These are phyloP conservation scores for Ogataea paradorogensis DNA, from an alignment of 805 yeast genomes.

Conservation along the genomic window DNA sequence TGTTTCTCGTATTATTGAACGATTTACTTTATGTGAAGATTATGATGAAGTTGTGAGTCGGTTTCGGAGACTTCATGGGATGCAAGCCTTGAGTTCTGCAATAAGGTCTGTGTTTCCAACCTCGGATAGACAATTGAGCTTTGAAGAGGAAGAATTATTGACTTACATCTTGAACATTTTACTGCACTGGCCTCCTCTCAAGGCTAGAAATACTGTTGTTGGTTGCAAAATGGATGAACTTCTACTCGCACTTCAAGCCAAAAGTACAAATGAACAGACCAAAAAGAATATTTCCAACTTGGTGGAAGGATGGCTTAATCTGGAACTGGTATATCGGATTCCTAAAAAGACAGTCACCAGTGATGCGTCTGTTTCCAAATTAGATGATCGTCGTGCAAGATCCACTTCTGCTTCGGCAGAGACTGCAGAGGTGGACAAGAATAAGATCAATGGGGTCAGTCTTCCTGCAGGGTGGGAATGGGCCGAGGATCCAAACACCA, in stretches of 20 bases:
- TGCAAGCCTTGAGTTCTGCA: slow-evolving; percentile 67
- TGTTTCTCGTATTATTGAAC: slow-evolving; percentile 60
- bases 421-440: slow-evolving; percentile 9
- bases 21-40: slow-evolving; percentile 45
- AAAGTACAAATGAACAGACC: slow-evolving; percentile 28
- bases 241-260: slow-evolving; percentile 41
- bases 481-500: slow-evolving; percentile 46
- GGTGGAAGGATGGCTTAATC: slow-evolving; percentile 64
- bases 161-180: slow-evolving; percentile 55
- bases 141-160: slow-evolving; percentile 40
- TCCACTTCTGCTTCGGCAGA: slow-evolving; percentile 6
- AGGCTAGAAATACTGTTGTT: slow-evolving; percentile 67
- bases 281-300: slow-evolving; percentile 41
- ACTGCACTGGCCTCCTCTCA: slow-evolving; percentile 62
- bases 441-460: slow-evolving; percentile 29
- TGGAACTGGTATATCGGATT: slow-evolving; percentile 82
- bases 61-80: slow-evolving; percentile 81
- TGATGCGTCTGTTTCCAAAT: slow-evolving; percentile 2
- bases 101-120: slow-evolving; percentile 36
- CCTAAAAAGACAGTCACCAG: slow-evolving; percentile 52
- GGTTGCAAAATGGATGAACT: slow-evolving; percentile 69
- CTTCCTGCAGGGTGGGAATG: slow-evolving; percentile 69
- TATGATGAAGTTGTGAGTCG: slow-evolving; percentile 46
- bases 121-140: slow-evolving; percentile 11
- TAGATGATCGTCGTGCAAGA: slow-evolving; percentile 27